A percentile compares a stretch with the other conserved stretches of the same genome.
Conservation (phyloP, 345 rosid genomes). For the Jatropha curcas region DNA sequence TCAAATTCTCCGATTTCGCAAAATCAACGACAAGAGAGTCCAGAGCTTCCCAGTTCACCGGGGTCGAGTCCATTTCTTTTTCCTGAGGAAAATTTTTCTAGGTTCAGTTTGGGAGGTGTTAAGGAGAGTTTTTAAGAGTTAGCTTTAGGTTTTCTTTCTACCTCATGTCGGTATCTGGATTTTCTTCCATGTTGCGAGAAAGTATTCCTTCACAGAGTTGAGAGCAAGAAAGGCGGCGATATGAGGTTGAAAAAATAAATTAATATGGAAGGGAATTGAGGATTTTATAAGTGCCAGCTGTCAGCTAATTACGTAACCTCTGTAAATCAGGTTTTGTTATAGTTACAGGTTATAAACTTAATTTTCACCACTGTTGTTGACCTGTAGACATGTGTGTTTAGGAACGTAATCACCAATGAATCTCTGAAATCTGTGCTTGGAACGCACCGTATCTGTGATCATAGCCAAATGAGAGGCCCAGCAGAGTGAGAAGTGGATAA, state of each 20-base stretch:
- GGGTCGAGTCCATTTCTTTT: constrained; percentile 57
- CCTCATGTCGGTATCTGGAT: not conserved
- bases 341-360: not conserved
- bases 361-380: not conserved
- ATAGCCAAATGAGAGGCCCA: too few species aligned
- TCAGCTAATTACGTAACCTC: not conserved
- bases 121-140: not conserved
- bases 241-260: constrained; percentile 16
- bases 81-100: constrained; percentile 17
- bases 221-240: constrained; percentile 32
- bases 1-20: constrained; percentile 76
- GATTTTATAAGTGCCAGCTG: constrained; percentile 31
- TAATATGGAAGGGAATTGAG: not conserved
- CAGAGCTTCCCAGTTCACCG: constrained; percentile 90
- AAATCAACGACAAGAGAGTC: constrained; percentile 81
- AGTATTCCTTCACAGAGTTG: not conserved
- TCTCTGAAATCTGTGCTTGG: too few species aligned
- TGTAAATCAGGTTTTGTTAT: not conserved
- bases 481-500: not conserved
- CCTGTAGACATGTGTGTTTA: not conserved
- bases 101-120: constrained; percentile 3
- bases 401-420: too few species aligned
- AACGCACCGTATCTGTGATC: too few species aligned
- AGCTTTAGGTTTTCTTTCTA: not conserved
- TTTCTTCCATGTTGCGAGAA: not conserved